Evolutionary conservation across 148 eudicot species (phyloP), one percentile per base, ranked within the genome.

Genomic region (Limonium bicolor): DNA sequence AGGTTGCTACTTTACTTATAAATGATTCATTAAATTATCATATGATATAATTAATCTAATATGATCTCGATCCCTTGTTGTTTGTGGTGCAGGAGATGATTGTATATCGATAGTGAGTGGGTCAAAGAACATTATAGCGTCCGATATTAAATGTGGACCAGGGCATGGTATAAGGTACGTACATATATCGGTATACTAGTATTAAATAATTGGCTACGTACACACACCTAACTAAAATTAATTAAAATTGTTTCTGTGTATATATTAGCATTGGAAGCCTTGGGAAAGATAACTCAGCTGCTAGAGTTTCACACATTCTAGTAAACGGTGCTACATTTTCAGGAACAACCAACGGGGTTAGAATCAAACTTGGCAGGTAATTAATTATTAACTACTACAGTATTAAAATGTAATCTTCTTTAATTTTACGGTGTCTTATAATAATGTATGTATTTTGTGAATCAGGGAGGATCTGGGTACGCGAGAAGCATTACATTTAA

Each of bases 141-240:
- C 33, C 13, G 72, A 73, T 27, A 63, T 83, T 54, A 51, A 6
- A 1, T 88, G 96, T 64, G 96, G 96, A 17, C 96, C 94, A 25
- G 96, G 96, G 6, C 96, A 88, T 52, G 96, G 96, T 62, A 88
- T 88, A 70, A 88, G 96, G 96, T 88, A 6, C n/a, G n/a, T n/a
- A n/a, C n/a, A n/a, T n/a, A n/a, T n/a, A n/a, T n/a, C n/a, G n/a
- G n/a, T n/a, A n/a, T n/a, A n/a, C n/a, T n/a, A n/a, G n/a, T n/a
- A n/a, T n/a, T n/a, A n/a, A n/a, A n/a, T n/a, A n/a, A n/a, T n/a
- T n/a, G n/a, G n/a, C n/a, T n/a, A n/a, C n/a, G n/a, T n/a, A n/a
- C n/a, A n/a, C n/a, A n/a, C n/a, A n/a, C n/a, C n/a, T n/a, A n/a
- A n/a, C n/a, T n/a, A n/a, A n/a, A n/a, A n/a, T n/a, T n/a, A n/a